Evolutionary conservation across 345 rosid species (phyloP).

Genomic region (Durio zibethinus): DNA sequence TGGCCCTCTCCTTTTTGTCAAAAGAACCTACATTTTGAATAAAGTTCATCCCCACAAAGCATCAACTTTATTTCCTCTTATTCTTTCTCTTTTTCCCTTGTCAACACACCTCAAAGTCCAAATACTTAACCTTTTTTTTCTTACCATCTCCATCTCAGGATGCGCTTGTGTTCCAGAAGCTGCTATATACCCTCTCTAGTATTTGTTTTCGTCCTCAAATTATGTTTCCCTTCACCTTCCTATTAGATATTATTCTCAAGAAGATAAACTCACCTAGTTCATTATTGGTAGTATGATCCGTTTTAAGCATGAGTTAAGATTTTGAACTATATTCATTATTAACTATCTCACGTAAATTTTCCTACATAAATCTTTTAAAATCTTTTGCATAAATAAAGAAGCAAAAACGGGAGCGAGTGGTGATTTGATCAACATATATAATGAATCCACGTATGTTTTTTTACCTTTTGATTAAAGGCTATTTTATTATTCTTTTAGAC

Average conservation of each 20-base stretch:
- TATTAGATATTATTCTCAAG: background rate
- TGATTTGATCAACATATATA: background rate
- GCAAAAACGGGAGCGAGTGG: background rate
- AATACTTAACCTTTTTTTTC: background rate
- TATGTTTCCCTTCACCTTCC: background rate
- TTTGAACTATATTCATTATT: background rate
- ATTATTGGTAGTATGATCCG: background rate
- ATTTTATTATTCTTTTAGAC: background rate
- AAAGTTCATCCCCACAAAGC: conserved; percentile 28
- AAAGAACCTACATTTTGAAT: conserved; percentile 35
- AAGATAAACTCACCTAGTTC: background rate
- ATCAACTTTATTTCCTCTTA: conserved; percentile 17
- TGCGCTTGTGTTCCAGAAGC: conserved; percentile 8
- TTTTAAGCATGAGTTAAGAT: background rate
- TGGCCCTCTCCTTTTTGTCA: conserved; percentile 25
- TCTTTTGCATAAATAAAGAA: background rate
- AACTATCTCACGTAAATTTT: background rate
- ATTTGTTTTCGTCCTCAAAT: background rate
- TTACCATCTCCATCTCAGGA: background rate
- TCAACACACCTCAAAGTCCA: conserved; percentile 5
- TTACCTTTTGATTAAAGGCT: background rate
- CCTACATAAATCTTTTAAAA: background rate
- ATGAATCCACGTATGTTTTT: too few species aligned
- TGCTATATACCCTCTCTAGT: background rate
- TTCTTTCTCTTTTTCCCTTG: conserved; percentile 12